Evolutionary conservation across 2,329 filamentous ascomycete species (phyloP), one percentile per base, ranked within the genome.

Genomic region (Hysterium pulicare): DNA sequence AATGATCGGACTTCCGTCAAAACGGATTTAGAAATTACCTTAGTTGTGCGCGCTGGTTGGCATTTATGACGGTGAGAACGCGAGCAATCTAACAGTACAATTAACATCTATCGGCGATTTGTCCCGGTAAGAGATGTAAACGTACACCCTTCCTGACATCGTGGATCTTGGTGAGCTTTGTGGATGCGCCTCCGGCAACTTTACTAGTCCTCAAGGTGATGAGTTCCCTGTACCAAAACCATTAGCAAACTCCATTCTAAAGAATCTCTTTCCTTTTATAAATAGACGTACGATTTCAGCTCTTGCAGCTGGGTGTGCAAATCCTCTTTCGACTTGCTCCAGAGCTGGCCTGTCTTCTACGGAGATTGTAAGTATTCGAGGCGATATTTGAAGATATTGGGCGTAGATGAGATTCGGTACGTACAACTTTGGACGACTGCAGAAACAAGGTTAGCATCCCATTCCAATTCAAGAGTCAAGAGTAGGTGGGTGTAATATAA

Each of bases 301-400:
- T 65, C 61, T 44, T 54, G 43, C 57, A 66, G 54, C 60, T 66
- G 85, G 83, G 87, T 96, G 51, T 83, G 82, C 75, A 98, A 82
- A 68, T 98, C 94, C 71, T 95, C 89, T 86, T 97, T 97, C 86
- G 82, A 90, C 89, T 98, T 98, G 79, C 83, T 84, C 93, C 93
- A 97, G 76, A 98, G 89, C 78, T 87, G 82, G 78, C 82, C 83
- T 74, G 91, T 84, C 87, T 96, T 97, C 62, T 66, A 50, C 49
- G 49, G 46, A 33, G 59, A 50, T 50, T 60, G 63, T 66, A 49
- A 66, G 63, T 58, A 58, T 53, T 44, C 47, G 43, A 40, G 53
- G 53, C 53, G 46, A 34, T 32, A 34, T 34, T 19, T n/a, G n/a
- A n/a, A n/a, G n/a, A n/a, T n/a, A n/a, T n/a, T n/a, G 77, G 42